A percentile compares a stretch with the other conserved stretches of the same genome.
Conservation (phyloP, 108 stramenopile genomes). For the Nitzschia palea region DNA sequence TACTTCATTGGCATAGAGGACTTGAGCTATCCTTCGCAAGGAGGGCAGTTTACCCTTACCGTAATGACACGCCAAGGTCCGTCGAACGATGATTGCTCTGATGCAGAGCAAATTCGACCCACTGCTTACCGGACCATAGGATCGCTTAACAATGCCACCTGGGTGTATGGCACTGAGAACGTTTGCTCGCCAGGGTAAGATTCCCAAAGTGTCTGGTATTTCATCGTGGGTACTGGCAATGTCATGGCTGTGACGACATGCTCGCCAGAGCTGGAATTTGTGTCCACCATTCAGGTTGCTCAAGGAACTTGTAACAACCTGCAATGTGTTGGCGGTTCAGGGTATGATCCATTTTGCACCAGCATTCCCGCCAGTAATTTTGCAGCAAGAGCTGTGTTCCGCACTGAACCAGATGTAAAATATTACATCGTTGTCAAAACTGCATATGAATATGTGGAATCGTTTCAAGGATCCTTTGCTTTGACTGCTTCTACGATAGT, state of each 20-base stretch:
- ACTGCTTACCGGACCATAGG: background rate
- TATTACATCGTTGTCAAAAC: too few relatives aligned
- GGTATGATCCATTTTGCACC: background rate
- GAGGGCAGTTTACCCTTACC: slow-evolving; percentile 9
- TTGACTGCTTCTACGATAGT: too few relatives aligned
- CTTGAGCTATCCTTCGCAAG: background rate
- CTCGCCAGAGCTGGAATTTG: background rate
- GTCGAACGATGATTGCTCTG: slow-evolving; percentile 9
- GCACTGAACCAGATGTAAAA: too few relatives aligned
- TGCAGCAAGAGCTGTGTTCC: too few relatives aligned
- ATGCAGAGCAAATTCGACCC: background rate
- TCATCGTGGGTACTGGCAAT: background rate
- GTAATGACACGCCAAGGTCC: background rate
- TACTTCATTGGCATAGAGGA: background rate
- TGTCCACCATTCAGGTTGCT: background rate
- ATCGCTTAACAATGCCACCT: background rate
- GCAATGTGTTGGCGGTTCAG: background rate
- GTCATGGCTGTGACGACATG: slow-evolving; percentile 3
- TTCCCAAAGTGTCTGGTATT: slow-evolving; percentile 10
- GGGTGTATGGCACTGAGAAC: background rate
- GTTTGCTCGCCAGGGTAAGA: too few relatives aligned
- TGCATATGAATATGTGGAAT: too few relatives aligned
- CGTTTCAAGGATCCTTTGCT: too few relatives aligned
- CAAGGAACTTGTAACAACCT: slow-evolving; percentile 6
- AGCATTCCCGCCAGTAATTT: background rate